Evolutionary conservation across 2,329 filamentous ascomycete genomes (phyloP).

Genomic region (Penicillium sp.): DNA sequence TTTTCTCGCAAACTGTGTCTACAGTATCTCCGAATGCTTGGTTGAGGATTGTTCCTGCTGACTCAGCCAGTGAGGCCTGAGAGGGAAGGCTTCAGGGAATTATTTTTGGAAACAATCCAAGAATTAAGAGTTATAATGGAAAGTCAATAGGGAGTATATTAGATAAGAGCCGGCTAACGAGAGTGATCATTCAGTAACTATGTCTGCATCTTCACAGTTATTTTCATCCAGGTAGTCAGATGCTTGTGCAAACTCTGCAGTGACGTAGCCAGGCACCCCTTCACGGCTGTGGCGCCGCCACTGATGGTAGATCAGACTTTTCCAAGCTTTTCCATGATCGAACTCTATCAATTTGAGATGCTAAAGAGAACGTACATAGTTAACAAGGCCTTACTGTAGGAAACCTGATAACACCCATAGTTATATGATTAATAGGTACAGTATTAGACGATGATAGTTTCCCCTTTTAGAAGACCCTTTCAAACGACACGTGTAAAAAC

Average conservation of each 20-base stretch:
- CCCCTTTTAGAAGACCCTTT: constrained; percentile 1
- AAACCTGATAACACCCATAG: neutral
- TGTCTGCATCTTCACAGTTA: too few species aligned
- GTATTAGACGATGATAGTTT: neutral
- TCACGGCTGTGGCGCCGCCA: constrained; percentile 27
- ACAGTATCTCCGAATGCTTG: too few species aligned
- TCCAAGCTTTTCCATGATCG: neutral
- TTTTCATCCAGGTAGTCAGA: too few species aligned
- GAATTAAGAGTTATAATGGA: neutral
- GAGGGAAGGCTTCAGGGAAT: neutral
- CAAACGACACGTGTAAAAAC: constrained; percentile 5
- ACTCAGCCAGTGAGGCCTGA: neutral
- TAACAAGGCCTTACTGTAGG: neutral
- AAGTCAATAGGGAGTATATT: neutral
- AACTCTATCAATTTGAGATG: neutral
- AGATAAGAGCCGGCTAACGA: neutral
- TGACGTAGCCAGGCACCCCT: constrained; percentile 20
- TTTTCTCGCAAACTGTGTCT: neutral
- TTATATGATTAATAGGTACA: too few species aligned
- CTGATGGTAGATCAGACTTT: constrained; percentile 12
- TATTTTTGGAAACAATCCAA: too few species aligned
- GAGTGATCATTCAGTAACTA: too few species aligned
- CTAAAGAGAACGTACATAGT: neutral
- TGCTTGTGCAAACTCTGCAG: constrained; percentile 19
- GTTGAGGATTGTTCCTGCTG: neutral